Evolutionary conservation across 345 rosid species (phyloP), one percentile per base, ranked within the genome.

Genomic region (Garcia nutans): DNA sequence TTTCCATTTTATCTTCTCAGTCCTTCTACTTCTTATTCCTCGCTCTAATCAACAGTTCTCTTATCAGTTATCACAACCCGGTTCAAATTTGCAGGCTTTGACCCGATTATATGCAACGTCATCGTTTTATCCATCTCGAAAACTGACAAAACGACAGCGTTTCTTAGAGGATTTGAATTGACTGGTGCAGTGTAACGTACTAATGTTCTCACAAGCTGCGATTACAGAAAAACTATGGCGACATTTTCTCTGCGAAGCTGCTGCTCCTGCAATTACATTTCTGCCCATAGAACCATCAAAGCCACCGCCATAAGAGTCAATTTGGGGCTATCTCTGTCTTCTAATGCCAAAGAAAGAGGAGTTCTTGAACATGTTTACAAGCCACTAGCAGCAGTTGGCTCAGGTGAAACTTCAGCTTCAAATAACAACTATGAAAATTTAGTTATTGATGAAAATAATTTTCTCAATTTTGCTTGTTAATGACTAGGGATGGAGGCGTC

Each of bases 401-500:
- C 88, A 82, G 93, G 93, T 89, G 64, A 62, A 28, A 55, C 28
- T 47, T 65, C 63, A 3, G 23, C n/a, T 50, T 57, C 66, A 24
- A 41, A 10, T 54, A 12, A 47, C 17, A 47, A 15, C 28, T 45
- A 61, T 42, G n/a, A 23, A 19, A 12, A 5, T 23, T 52, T 41
- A 58, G 26, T 57, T 52, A 52, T 19, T 50, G 23, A 2, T 49
- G 15, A 1, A 23, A 52, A 42, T 54, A 7, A 58, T 33, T 6
- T 42, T 31, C 2, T 50, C 22, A 44, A 63, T 73, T 19, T 70
- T 62, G 68, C 61, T 70, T 50, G 65, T 62, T 33, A 8, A 37
- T 37, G 5, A 37, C 11, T 47, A 83, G 91, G 91, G 65, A 58
- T 88, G 41, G 91, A 89, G 80, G 81, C 91, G 54, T 78, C 91